A percentile compares a stretch with the other conserved stretches of the same genome.
Conservation (phyloP, 2,329 filamentous ascomycete species). For the Monilinia vaccinii-corymbosi region DNA sequence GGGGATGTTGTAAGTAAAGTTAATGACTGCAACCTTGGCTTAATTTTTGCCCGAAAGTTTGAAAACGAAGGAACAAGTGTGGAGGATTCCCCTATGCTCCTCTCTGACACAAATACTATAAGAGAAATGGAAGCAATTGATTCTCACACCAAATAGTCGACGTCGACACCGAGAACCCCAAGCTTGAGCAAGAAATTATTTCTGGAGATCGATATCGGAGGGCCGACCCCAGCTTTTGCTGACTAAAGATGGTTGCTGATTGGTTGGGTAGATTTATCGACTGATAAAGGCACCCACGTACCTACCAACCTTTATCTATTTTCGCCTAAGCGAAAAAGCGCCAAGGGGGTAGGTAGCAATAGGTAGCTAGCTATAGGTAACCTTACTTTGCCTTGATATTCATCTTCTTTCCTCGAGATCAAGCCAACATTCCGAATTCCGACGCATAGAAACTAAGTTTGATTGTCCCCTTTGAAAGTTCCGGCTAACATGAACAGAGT, state of each 20-base stretch:
- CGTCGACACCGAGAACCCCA: neutral
- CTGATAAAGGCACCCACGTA: no score
- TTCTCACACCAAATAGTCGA: neutral
- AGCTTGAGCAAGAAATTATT: slow-evolving; percentile 8
- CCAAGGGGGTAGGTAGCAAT: neutral
- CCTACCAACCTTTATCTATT: no score
- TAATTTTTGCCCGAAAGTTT: neutral
- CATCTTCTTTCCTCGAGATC: neutral
- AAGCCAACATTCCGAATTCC: neutral
- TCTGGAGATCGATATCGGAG: slow-evolving; percentile 12
- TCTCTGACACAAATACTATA: neutral
- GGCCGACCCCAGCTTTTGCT: slow-evolving; percentile 4
- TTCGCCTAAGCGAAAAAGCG: neutral
- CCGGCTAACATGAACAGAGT: no score
- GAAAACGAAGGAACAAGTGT: neutral
- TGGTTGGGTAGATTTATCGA: neutral
- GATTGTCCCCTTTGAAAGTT: neutral
- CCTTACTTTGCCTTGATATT: no score
- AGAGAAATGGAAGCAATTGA: neutral
- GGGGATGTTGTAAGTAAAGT: slow-evolving; percentile 4
- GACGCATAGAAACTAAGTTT: neutral
- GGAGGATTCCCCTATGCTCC: neutral
- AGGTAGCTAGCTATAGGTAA: no score
- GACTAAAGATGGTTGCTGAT: neutral
- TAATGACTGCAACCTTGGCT: slow-evolving; percentile 1